phyloP scores from a whole-genome alignment of 1,139 yeast genomes.

The Groenewaldozyma auringiensis region DNA sequence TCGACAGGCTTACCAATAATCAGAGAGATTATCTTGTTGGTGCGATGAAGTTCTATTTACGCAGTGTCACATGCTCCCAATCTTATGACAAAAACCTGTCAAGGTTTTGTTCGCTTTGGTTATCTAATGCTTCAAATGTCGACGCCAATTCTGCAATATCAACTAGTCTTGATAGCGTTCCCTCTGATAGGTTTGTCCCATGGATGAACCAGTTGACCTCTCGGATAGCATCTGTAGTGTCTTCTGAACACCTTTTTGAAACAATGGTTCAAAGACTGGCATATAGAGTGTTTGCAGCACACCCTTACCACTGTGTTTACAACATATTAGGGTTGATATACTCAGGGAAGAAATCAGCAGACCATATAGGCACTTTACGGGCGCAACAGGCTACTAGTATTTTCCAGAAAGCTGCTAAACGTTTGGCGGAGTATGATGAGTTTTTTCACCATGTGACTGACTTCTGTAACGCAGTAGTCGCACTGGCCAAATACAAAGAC shows the following conservation, averaged over 20 bases:
- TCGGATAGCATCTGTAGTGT: constrained; percentile 39
- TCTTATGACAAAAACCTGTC: constrained; percentile 55
- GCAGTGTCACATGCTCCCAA: constrained; percentile 42
- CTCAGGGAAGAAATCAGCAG: constrained; percentile 12
- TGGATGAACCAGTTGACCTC: constrained; percentile 86
- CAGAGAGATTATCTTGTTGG: constrained; percentile 42
- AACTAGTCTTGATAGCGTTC: constrained; percentile 37
- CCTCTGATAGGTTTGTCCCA: constrained; percentile 56
- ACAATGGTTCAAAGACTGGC: constrained; percentile 44
- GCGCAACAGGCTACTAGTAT: background rate
- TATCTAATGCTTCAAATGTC: constrained; percentile 47
- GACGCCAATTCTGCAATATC: constrained; percentile 28
- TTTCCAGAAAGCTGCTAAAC: constrained; percentile 6
- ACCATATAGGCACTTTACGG: too few species aligned
- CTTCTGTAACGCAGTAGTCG: constrained; percentile 2
- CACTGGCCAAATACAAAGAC: constrained; percentile 3
- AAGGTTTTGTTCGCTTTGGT: constrained; percentile 80
- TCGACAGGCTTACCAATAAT: constrained; percentile 34
- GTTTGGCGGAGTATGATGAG: constrained; percentile 3
- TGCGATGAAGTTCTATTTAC: constrained; percentile 56
- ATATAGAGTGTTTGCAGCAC: constrained; percentile 44
- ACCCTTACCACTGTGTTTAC: constrained; percentile 76
- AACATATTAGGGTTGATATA: constrained; percentile 40
- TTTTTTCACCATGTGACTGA: constrained; percentile 3
- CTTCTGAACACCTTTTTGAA: constrained; percentile 47